Percentiles rank a stretch among this genome's conserved stretches.
Evolutionary conservation across 1,139 yeast species (phyloP).

Genomic region (Ogataea hybrid): DNA sequence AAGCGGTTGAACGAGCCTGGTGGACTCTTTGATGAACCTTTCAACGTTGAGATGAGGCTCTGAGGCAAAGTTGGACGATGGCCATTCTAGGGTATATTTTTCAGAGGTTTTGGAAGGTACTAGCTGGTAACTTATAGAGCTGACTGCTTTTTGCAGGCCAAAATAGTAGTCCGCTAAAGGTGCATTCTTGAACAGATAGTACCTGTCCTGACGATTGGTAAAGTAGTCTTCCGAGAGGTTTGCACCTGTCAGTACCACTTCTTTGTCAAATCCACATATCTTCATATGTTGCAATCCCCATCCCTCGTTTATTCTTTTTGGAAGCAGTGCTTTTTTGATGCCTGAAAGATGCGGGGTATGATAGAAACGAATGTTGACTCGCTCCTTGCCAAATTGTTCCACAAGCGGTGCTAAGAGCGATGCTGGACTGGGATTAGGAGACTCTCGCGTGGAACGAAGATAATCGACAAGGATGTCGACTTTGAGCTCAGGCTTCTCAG

Average conservation of each 20-base stretch:
- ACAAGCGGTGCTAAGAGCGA: slow-evolving; percentile 67
- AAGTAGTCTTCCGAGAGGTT: slow-evolving; percentile 88
- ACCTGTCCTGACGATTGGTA: slow-evolving; percentile 94
- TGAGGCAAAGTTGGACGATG: slow-evolving; percentile 62
- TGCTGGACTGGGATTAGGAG: slow-evolving; percentile 79
- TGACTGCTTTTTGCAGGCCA: slow-evolving; percentile 62
- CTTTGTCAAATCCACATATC: slow-evolving; percentile 91
- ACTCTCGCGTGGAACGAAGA: slow-evolving; percentile 88
- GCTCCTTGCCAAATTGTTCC: slow-evolving; percentile 57
- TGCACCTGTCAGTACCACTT: slow-evolving; percentile 86
- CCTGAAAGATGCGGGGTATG: slow-evolving; percentile 88
- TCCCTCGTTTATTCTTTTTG: slow-evolving; percentile 87
- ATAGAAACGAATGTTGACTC: slow-evolving; percentile 81
- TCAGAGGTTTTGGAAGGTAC: slow-evolving; percentile 42
- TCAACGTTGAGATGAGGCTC: slow-evolving; percentile 66
- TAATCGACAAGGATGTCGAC: slow-evolving; percentile 84
- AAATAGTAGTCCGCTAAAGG: slow-evolving; percentile 70
- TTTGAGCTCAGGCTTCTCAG: slow-evolving; percentile 54
- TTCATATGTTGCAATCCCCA: slow-evolving; percentile 97
- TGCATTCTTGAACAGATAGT: slow-evolving; percentile 63
- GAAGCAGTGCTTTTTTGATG: slow-evolving; percentile 59
- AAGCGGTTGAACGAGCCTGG: slow-evolving; percentile 55
- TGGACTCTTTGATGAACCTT: slow-evolving; percentile 58
- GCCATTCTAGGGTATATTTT: slow-evolving; percentile 71
- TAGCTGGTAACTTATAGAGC: slow-evolving; percentile 70